Conservation (phyloP, 192 early-diverging fungal species). For the Chytriomyces confervae region DNA sequence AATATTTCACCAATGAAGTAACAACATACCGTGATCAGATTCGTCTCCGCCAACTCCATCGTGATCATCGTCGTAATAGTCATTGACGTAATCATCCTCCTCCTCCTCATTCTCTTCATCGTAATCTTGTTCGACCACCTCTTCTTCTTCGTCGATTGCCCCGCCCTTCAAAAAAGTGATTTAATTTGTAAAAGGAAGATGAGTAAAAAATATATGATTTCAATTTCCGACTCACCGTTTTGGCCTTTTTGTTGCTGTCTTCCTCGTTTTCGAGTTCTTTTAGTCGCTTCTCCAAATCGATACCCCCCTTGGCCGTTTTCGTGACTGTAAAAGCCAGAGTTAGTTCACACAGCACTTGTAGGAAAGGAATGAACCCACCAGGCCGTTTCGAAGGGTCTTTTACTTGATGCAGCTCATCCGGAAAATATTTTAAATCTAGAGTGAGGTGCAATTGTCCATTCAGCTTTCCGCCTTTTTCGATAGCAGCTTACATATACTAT, state of each 20-base stretch:
- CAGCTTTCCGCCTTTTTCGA: background rate
- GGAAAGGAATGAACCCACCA: background rate
- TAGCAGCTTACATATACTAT: background rate
- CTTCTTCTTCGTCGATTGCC: constrained; percentile 21
- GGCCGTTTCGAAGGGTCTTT: constrained; percentile 33
- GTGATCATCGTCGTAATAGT: constrained; percentile 38
- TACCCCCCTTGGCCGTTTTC: constrained; percentile 23
- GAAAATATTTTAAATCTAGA: constrained; percentile 32
- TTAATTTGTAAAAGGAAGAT: background rate
- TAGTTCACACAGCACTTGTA: background rate
- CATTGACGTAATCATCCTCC: constrained; percentile 32
- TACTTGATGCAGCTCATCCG: constrained; percentile 34
- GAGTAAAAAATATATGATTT: background rate
- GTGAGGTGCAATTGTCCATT: background rate
- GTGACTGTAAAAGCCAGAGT: background rate
- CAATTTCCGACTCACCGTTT: constrained; percentile 3
- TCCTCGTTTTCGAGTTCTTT: constrained; percentile 29
- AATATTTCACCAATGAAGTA: too few relatives aligned
- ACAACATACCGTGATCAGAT: background rate
- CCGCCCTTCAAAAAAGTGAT: background rate
- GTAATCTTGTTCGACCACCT: constrained; percentile 24
- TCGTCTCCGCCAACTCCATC: constrained; percentile 36
- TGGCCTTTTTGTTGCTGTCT: background rate
- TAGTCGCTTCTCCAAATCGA: constrained; percentile 20
- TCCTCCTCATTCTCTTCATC: constrained; percentile 38